Conservation (phyloP, 2,329 filamentous ascomycete species). For the Pseudogymnoascus sp. region DNA sequence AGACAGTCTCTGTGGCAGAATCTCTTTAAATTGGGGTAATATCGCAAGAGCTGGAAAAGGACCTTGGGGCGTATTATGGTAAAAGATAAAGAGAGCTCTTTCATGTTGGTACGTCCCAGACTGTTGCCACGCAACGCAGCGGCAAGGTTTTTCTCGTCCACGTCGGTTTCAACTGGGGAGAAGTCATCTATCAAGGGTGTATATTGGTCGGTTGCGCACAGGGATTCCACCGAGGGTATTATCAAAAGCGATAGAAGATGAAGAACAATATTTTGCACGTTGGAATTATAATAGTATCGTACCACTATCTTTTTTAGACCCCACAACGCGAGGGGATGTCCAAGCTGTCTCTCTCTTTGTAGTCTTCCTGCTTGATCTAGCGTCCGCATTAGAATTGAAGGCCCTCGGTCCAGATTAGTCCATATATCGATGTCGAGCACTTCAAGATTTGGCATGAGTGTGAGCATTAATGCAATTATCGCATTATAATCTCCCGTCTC, state of each 20-base stretch:
- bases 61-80: neutral
- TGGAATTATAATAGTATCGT: neutral
- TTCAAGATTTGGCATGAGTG: neutral
- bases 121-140: neutral
- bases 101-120: neutral
- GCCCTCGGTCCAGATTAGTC: neutral
- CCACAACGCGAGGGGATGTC: neutral
- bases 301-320: neutral
- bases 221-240: neutral
- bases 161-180: neutral
- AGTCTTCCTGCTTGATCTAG: neutral
- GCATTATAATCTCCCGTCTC: neutral
- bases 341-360: neutral
- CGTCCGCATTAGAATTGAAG: neutral
- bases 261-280: neutral
- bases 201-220: neutral
- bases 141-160: neutral
- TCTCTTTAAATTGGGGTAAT: neutral
- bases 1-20: too few species aligned
- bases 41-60: neutral
- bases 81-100: neutral
- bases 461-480: neutral
- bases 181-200: too few species aligned
- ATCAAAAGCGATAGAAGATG: neutral
- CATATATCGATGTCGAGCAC: neutral